Evolutionary conservation across 495 filamentous ascomycete species (phyloP).

Genomic region (Hyaloscypha bicolor): DNA sequence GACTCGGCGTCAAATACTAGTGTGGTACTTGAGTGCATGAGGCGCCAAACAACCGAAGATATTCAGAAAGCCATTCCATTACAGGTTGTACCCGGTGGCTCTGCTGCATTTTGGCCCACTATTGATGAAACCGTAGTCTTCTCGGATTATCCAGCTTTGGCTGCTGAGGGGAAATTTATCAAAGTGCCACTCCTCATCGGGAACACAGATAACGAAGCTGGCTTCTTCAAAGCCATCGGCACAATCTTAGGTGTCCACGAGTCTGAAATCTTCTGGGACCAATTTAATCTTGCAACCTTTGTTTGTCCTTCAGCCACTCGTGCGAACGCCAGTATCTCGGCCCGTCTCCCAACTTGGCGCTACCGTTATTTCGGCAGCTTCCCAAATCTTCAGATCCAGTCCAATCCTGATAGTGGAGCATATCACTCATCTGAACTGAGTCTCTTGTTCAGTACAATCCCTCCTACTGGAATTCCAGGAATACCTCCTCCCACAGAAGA

Average conservation of each 20-base stretch:
- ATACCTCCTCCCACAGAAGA: background rate
- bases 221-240: constrained; percentile 37
- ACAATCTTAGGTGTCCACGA: constrained; percentile 30
- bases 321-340: constrained; percentile 45
- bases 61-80: background rate
- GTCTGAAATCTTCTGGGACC: constrained; percentile 24
- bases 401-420: background rate
- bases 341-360: constrained; percentile 45
- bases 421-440: background rate
- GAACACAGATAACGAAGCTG: constrained; percentile 48
- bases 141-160: constrained; percentile 41
- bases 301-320: constrained; percentile 3
- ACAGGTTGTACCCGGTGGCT: constrained; percentile 10
- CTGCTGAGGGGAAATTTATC: constrained; percentile 37
- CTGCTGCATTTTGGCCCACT: constrained; percentile 46
- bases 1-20: no score
- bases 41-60: no score
- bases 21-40: no score
- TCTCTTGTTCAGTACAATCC: background rate
- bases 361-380: constrained; percentile 53
- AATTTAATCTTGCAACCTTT: no score
- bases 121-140: constrained; percentile 48
- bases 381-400: constrained; percentile 36
- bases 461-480: background rate
- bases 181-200: constrained; percentile 44